phyloP scores from a whole-genome alignment of 2,329 filamentous ascomycete genomes.

The Hypoxylon sp. region DNA sequence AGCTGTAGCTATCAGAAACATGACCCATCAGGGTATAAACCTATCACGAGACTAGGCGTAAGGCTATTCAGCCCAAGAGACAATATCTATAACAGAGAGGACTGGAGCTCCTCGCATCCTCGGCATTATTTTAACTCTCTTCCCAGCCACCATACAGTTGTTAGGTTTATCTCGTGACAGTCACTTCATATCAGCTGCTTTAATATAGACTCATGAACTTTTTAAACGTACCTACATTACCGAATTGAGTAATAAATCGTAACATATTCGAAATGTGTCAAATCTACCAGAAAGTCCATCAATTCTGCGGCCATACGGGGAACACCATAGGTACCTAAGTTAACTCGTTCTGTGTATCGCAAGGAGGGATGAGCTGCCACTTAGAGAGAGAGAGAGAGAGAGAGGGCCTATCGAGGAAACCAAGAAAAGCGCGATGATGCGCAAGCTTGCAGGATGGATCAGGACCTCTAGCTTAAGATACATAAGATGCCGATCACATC shows the following conservation, averaged over 20 bases:
- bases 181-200: background rate
- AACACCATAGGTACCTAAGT: conserved; percentile 15
- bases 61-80: too few species aligned
- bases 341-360: conserved; percentile 7
- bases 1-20: too few species aligned
- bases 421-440: too few species aligned
- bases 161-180: background rate
- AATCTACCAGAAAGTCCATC: conserved; percentile 17
- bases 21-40: too few species aligned
- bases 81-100: too few species aligned
- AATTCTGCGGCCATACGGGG: conserved; percentile 25
- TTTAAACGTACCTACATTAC: too few species aligned
- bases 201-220: background rate
- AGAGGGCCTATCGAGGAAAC: background rate
- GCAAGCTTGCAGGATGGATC: too few species aligned
- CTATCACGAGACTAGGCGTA: too few species aligned
- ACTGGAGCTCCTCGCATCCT: background rate
- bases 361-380: background rate
- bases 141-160: background rate
- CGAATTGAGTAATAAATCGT: background rate
- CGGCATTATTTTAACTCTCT: background rate
- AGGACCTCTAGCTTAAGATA: too few species aligned
- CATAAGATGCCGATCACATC: background rate
- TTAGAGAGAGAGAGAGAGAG: background rate
- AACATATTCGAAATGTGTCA: conserved; percentile 30